Evolutionary conservation across 1,139 yeast species (phyloP).

Genomic region (Hansenula sp.): DNA sequence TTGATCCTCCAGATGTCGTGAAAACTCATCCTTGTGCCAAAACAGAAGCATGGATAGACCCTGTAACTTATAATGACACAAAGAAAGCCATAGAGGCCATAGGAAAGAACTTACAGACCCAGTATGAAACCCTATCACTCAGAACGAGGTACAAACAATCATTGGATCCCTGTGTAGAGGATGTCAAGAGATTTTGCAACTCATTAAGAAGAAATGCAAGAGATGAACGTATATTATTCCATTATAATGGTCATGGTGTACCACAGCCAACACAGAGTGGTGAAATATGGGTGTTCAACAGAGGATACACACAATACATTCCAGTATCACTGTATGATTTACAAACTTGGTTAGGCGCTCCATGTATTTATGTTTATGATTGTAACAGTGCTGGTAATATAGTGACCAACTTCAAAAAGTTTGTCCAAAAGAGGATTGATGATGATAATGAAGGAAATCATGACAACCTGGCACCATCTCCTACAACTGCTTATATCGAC

Average conservation of each 20-base stretch:
- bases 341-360: conserved; percentile 97
- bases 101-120: conserved; percentile 82
- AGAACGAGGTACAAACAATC: conserved; percentile 89
- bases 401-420: conserved; percentile 81
- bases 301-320: conserved; percentile 95
- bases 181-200: conserved; percentile 86
- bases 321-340: conserved; percentile 91
- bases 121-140: conserved; percentile 83
- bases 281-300: conserved; percentile 97
- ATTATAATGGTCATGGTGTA: conserved; percentile 98
- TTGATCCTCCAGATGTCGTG: conserved; percentile 95
- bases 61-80: conserved; percentile 75
- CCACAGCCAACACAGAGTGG: conserved; percentile 97
- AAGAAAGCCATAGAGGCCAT: conserved; percentile 90
- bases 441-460: conserved; percentile 78
- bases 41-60: conserved; percentile 92
- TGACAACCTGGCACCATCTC: conserved; percentile 59
- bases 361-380: conserved; percentile 92
- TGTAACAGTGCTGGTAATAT: conserved; percentile 95
- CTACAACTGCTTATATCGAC: conserved; percentile 58
- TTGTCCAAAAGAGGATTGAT: conserved; percentile 85
- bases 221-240: conserved; percentile 86
- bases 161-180: conserved; percentile 94
- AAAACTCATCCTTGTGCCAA: conserved; percentile 94
- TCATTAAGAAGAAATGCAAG: conserved; percentile 86